These are phyloP conservation scores for Colletotrichum coccodes DNA, from an alignment of 2,329 filamentous ascomycete genomes.

Conservation along the genomic window DNA sequence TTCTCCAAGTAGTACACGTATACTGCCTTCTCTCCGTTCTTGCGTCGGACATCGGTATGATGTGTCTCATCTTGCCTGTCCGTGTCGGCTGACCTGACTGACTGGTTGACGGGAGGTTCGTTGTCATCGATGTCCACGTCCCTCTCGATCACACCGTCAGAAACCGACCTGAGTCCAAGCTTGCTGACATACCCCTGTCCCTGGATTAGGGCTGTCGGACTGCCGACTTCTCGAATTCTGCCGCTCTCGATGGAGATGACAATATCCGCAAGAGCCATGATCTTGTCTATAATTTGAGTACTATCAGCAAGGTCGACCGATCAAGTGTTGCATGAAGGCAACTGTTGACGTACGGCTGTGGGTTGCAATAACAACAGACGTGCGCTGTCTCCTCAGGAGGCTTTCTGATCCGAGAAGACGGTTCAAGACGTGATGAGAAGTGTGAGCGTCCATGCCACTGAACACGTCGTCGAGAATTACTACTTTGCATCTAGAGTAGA, in stretches of 20 bases:
- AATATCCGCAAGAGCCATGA: constrained; percentile 7
- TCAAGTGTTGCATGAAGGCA: too few species aligned
- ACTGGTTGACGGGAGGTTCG: background rate
- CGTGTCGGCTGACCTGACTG: background rate
- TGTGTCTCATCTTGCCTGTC: background rate
- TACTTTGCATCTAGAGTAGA: constrained; percentile 5
- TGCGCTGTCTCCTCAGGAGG: background rate
- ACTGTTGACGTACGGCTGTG: constrained; percentile 12
- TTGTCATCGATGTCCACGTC: background rate
- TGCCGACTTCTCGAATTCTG: constrained; percentile 6
- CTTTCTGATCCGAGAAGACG: background rate
- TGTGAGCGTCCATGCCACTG: constrained; percentile 19
- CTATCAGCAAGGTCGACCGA: background rate
- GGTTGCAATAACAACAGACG: constrained; percentile 1
- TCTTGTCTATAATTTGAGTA: background rate
- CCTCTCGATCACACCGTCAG: background rate
- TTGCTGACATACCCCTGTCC: constrained; percentile 1
- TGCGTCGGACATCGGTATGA: constrained; percentile 5
- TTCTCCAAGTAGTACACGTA: constrained; percentile 18
- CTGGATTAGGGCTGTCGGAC: background rate
- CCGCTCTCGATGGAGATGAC: constrained; percentile 3
- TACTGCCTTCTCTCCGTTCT: constrained; percentile 21
- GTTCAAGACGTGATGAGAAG: background rate
- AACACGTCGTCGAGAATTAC: constrained; percentile 26
- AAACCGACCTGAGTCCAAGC: background rate